A percentile compares a stretch with the other conserved stretches of the same genome.
phyloP scores from a whole-genome alignment of 2,329 filamentous ascomycete species.

The Neocatenulostroma microsporum region DNA sequence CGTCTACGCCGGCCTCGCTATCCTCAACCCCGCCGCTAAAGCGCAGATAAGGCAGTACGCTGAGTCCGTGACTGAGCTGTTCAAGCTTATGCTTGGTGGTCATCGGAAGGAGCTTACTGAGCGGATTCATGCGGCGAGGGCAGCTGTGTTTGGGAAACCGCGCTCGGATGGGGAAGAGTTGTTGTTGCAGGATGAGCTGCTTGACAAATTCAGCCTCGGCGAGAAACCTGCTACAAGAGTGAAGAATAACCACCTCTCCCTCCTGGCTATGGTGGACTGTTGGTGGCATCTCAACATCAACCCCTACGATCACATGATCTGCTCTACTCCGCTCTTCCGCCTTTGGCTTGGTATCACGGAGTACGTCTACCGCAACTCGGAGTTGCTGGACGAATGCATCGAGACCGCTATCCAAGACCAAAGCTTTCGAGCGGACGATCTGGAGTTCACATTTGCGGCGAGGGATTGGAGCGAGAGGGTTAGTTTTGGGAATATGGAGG shows the following conservation, averaged over 20 bases:
- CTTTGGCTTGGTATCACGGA: conserved; percentile 97
- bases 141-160: conserved; percentile 51
- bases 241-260: conserved; percentile 86
- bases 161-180: conserved; percentile 55
- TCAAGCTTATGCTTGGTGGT: conserved; percentile 92
- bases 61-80: conserved; percentile 82
- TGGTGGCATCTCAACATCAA: conserved; percentile 92
- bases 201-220: conserved; percentile 82
- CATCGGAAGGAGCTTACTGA: conserved; percentile 64
- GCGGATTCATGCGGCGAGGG: conserved; percentile 73
- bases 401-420: conserved; percentile 81
- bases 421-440: conserved; percentile 86
- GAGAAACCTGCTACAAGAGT: conserved; percentile 58
- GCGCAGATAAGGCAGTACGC: conserved; percentile 94
- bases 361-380: conserved; percentile 79
- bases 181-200: conserved; percentile 67
- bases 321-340: conserved; percentile 92
- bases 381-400: conserved; percentile 67
- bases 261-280: conserved; percentile 96
- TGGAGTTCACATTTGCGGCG: conserved; percentile 97
- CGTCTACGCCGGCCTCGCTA: conserved; percentile 94
- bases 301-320: conserved; percentile 99
- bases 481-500: conserved; percentile 81
- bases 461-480: conserved; percentile 94
- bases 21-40: conserved; percentile 87